Conservation (phyloP, 2,329 filamentous ascomycete genomes). For the Calcarisporium arbuscula region DNA sequence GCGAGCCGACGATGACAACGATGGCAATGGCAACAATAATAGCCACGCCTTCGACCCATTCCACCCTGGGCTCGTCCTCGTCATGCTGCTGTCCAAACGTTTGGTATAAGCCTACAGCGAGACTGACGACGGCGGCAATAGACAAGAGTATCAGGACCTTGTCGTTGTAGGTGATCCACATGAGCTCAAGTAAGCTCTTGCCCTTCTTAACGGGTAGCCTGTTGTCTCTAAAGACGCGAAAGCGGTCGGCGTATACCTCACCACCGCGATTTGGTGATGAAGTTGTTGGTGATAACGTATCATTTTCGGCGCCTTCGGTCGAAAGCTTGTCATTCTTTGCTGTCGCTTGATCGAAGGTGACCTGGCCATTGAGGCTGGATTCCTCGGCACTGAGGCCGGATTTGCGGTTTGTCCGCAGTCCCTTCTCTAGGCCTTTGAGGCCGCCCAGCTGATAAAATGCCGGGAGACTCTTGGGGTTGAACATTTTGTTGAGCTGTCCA, state of each 20-base stretch:
- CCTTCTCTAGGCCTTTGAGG: conserved; percentile 69
- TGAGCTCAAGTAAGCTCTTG: conserved; percentile 64
- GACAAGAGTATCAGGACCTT: conserved; percentile 71
- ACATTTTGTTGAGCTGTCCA: conserved; percentile 78
- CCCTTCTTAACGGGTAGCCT: conserved; percentile 67
- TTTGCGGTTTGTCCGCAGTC: conserved; percentile 64
- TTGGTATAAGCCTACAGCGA: conserved; percentile 70
- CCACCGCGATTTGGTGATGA: too few relatives aligned
- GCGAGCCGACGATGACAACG: conserved; percentile 68
- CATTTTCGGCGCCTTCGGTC: conserved; percentile 26
- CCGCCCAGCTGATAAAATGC: conserved; percentile 80
- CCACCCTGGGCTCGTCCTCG: conserved; percentile 48
- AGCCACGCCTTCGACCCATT: conserved; percentile 78
- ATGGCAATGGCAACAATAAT: conserved; percentile 76
- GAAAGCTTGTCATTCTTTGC: conserved; percentile 26
- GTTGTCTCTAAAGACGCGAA: conserved; percentile 67
- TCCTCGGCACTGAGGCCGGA: conserved; percentile 76
- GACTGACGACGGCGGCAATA: conserved; percentile 63
- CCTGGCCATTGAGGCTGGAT: conserved; percentile 51
- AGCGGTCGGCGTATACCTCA: conserved; percentile 61
- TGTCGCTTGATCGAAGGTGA: conserved; percentile 69
- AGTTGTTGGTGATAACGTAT: too few relatives aligned
- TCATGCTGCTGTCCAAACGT: conserved; percentile 57
- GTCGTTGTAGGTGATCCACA: conserved; percentile 82
- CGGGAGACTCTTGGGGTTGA: conserved; percentile 80